Conservation (phyloP, 441 rosid species). For the Bruguiera hainesii region DNA sequence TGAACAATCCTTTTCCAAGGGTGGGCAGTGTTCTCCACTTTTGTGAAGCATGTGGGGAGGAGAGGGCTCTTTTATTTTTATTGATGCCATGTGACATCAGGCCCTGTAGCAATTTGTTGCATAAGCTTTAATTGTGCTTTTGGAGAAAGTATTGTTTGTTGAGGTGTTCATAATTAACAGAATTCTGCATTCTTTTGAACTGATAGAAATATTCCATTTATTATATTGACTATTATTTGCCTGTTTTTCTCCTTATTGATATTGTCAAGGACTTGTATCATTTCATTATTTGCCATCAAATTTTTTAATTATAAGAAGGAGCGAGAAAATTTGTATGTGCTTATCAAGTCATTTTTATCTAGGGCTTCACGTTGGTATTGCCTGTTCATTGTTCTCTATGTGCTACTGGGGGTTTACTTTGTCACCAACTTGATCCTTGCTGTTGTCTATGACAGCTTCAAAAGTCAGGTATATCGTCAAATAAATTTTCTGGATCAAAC, state of each 20-base stretch:
- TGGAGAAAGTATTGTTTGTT: background rate
- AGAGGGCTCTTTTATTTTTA: too few relatives aligned
- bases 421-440: slow-evolving; percentile 98
- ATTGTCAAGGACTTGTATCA: background rate
- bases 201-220: background rate
- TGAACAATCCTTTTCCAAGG: too few relatives aligned
- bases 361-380: slow-evolving; percentile 93
- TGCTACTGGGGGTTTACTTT: slow-evolving; percentile 90
- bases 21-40: too few relatives aligned
- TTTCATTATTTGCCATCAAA: background rate
- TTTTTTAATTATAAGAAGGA: too few relatives aligned
- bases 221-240: slow-evolving; percentile 1
- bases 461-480: slow-evolving; percentile 60
- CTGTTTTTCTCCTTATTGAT: background rate
- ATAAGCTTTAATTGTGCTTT: background rate
- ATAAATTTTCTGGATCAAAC: background rate
- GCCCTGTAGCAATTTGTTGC: slow-evolving; percentile 7
- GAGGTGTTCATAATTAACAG: background rate
- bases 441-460: slow-evolving; percentile 95
- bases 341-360: slow-evolving; percentile 19
- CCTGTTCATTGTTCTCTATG: slow-evolving; percentile 75
- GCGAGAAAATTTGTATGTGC: background rate
- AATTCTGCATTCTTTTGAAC: background rate
- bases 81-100: background rate
- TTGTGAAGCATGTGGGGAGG: too few relatives aligned